A percentile compares a stretch with the other conserved stretches of the same genome.
These are phyloP conservation scores for Vaucheria bursata DNA, from an alignment of 352 stramenopile genomes.

Conservation along the genomic window DNA sequence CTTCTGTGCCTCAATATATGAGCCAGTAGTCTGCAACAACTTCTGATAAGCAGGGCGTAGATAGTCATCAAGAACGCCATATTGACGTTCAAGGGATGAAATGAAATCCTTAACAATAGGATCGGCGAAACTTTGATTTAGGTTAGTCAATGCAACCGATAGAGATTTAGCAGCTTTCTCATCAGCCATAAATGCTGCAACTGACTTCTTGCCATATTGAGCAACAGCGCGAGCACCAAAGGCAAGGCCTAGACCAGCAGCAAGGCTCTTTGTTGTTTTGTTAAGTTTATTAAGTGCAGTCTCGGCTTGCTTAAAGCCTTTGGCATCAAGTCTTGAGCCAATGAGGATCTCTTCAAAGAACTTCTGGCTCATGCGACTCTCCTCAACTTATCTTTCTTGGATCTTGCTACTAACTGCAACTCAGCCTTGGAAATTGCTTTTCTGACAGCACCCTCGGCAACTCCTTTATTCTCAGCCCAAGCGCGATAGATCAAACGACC, in stretches of 20 bases:
- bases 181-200: slow-evolving; percentile 7
- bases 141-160: slow-evolving; percentile 6
- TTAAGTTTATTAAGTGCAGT: slow-evolving; percentile 9
- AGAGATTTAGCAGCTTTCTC: slow-evolving; percentile 7
- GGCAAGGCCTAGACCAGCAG: slow-evolving; percentile 3
- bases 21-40: slow-evolving; percentile 5
- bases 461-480: slow-evolving; percentile 6
- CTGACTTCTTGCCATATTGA: slow-evolving; percentile 7
- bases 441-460: slow-evolving; percentile 4
- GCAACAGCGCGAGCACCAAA: slow-evolving; percentile 4
- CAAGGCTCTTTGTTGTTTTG: slow-evolving; percentile 7
- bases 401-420: slow-evolving; percentile 7
- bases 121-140: slow-evolving; percentile 8
- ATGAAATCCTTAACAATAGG: slow-evolving; percentile 8
- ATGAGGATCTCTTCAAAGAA: slow-evolving; percentile 8
- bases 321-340: slow-evolving; percentile 5
- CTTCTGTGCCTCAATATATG: slow-evolving; percentile 7
- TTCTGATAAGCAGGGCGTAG: slow-evolving; percentile 5
- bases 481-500: slow-evolving; percentile 4
- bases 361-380: slow-evolving; percentile 4
- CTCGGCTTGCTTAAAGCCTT: slow-evolving; percentile 5
- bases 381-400: slow-evolving; percentile 7
- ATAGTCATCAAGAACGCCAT: slow-evolving; percentile 7
- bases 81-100: slow-evolving; percentile 7
- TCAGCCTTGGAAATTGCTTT: slow-evolving; percentile 7